Conservation (phyloP, 768 basidiomycete genomes). For the Boletus tylopilopsis region DNA sequence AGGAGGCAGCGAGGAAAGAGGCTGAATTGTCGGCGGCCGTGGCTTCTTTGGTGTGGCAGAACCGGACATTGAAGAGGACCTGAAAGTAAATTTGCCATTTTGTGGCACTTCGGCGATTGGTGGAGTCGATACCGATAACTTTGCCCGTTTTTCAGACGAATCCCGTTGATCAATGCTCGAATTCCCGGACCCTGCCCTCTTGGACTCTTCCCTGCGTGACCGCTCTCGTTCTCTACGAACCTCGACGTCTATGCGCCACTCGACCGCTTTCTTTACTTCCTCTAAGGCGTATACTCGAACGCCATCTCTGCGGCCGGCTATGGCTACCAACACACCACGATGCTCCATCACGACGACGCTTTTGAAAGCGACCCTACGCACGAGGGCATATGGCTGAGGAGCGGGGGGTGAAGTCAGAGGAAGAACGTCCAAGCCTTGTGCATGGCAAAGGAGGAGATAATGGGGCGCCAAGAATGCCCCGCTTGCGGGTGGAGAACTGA, state of each 20-base stretch:
- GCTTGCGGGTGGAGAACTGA: slow-evolving; percentile 68
- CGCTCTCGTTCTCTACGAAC: slow-evolving; percentile 71
- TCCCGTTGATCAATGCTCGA: slow-evolving; percentile 37
- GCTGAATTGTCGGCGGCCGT: slow-evolving; percentile 24
- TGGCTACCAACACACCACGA: slow-evolving; percentile 85
- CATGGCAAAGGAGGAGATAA: slow-evolving; percentile 78
- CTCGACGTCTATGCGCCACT: slow-evolving; percentile 85
- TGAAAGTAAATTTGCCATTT: slow-evolving; percentile 16
- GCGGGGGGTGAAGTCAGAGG: slow-evolving; percentile 72
- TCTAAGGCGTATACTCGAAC: slow-evolving; percentile 87
- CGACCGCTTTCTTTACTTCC: slow-evolving; percentile 80
- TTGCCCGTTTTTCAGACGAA: slow-evolving; percentile 45
- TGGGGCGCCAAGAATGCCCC: slow-evolving; percentile 81
- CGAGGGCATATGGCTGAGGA: slow-evolving; percentile 74
- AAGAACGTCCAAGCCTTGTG: slow-evolving; percentile 84
- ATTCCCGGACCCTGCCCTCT: slow-evolving; percentile 41
- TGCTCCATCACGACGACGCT: slow-evolving; percentile 92
- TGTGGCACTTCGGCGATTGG: slow-evolving; percentile 33
- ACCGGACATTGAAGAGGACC: slow-evolving; percentile 19
- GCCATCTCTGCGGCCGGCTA: slow-evolving; percentile 81
- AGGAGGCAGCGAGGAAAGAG: slow-evolving; percentile 23
- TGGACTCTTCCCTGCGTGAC: slow-evolving; percentile 61
- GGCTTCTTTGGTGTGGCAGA: slow-evolving; percentile 23
- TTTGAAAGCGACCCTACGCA: slow-evolving; percentile 79
- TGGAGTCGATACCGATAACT: slow-evolving; percentile 48